Evolutionary conservation across 1,284 basidiomycete species (phyloP), one percentile per base, ranked within the genome.

Genomic region (Fomitiporia mediterranea): DNA sequence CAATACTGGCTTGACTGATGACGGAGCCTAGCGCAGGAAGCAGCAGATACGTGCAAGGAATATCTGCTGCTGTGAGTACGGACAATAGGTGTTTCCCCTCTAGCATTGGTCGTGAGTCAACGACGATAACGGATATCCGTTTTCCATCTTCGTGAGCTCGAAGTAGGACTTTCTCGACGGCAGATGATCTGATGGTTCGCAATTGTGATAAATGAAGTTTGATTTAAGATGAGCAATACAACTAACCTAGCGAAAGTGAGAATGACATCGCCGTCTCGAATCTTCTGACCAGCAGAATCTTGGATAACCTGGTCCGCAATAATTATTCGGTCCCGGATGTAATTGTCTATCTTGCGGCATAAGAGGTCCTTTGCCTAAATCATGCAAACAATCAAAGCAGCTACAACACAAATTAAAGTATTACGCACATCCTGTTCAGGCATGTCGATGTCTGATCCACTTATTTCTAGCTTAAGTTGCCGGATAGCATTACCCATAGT

Each of bases 391-490:
- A 61, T 13, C 44, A 49, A n/a, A 27, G 23, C 17, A 19, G n/a
- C 19, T 9, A 53, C 27, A 21, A 28, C 30, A 38, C 13, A 58
- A 47, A 32, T 8, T 57, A 34, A 44, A 35, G 42, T 40, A 42
- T 34, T 21, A 37, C 48, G 69, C 65, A 95, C 94, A 73, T 98
- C 93, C 67, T 95, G 91, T 69, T 98, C 94, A 4, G 92, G 86
- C 66, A 93, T 77, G 71, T 98, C 95, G 53, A 94, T 91, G 64
- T 93, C 90, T 46, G 94, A 85, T 19, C 84, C 82, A 67, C 92
- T 95, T 68, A 99, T 98, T 67, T 98, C 94, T 59, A 97, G 79
- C 75, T 99, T 99, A 66, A 99, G 78, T 70, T 96, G 92, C 57
- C 95, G 82, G 62, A 94, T 93, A 0, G 94, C 94, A 66, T 95